Base-by-base conservation (phyloP, 2,329 filamentous ascomycete species). In the Leptodontidium sp. region DNA sequence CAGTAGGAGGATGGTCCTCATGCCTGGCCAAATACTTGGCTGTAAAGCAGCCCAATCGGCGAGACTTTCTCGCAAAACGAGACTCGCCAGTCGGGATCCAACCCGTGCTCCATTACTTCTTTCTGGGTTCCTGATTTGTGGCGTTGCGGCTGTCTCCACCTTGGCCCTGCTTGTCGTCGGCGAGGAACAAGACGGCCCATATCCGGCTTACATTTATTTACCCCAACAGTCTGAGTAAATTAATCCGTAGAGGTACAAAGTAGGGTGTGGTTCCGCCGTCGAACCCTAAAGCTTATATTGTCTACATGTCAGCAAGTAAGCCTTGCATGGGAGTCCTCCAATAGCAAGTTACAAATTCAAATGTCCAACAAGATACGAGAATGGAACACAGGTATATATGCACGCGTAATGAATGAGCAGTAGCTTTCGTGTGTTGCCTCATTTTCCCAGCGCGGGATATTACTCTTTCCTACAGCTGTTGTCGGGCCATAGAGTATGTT, bases 121-220 rank as follows among this genome's bases (percentile, higher is more conserved):
- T 17, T 14, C 38, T 17, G 15, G 26, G 38, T 38, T 29, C 57
- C 21, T 29, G 11, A 15, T 26, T 12, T 24, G 38, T 59, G 21
- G 57, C 32, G 38, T 59, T 29, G 57, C n/a, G 57, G 38, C n/a
- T 26, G n/a, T 59, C 38, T 24, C 57, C 57, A 15, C 43, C 57
- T 59, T 59, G 21, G 57, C 57, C 21, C 21, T 59, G 2, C 12
- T 59, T 12, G 12, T 43, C 15, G 35, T 43, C 21, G 12, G 35
- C 35, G 38, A 45, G 24, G 35, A 6, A 24, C n/a, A 26, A 29
- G n/a, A 45, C 24, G 17, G 12, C 35, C 12, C 38, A 6, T 14
- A 5, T 6, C 35, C 11, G n/a, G 57, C 57, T 59, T 59, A 26
- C 57, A 59, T 24, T 14, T 12, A 45, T 17, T 43, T 29, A n/a